Evolutionary conservation across 495 filamentous ascomycete genomes (phyloP), one percentile per base, ranked within the genome.

Genomic region (Penicillium turbatum): DNA sequence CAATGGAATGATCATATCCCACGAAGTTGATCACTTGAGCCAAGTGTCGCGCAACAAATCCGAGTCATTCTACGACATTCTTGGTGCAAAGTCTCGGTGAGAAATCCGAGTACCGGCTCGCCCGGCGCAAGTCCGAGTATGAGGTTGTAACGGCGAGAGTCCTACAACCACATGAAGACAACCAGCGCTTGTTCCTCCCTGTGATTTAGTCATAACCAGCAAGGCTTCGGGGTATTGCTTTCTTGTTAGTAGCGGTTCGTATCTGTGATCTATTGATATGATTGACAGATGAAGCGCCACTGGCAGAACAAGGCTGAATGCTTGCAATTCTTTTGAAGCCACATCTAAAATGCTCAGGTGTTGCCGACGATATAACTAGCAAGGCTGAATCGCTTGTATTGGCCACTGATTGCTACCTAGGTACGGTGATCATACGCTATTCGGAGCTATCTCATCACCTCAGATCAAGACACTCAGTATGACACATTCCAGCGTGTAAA

Each of bases 111-210:
- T 58, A 40, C 69, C 69, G 54, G 34, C 39, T 24, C 11, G 42
- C 48, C 55, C 71, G 71, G 71, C 57, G 63, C 13, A 72, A 66
- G 65, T 74, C 72, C 72, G 66, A 68, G 45, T 16, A 43, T 16
- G 40, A 3, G 26, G 27, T 29, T 41, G 2, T 12, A 13, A 43
- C 39, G 15, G 39, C 39, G 12, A 42, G 24, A 26, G 40, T 16
- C 7, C 40, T 43, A 0, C 6, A 42, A 42, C 13, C 6, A 7
- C 15, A 11, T 42, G 39, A n/a, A 27, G 24, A 26, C 10, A 2
- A 24, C 21, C 4, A 24, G 21, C 2, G 21, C 37, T 6, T 39
- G 11, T 39, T 39, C 10, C 10, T 19, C 2, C 10, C 11, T 21
- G 19, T 24, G 17, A 17, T n/a, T n/a, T 17, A n/a, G 15, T 19